Percentiles rank a stretch among this genome's conserved stretches.
These are phyloP conservation scores for Pulveroboletus sp. DNA, from an alignment of 768 basidiomycete species.

Conservation along the genomic window DNA sequence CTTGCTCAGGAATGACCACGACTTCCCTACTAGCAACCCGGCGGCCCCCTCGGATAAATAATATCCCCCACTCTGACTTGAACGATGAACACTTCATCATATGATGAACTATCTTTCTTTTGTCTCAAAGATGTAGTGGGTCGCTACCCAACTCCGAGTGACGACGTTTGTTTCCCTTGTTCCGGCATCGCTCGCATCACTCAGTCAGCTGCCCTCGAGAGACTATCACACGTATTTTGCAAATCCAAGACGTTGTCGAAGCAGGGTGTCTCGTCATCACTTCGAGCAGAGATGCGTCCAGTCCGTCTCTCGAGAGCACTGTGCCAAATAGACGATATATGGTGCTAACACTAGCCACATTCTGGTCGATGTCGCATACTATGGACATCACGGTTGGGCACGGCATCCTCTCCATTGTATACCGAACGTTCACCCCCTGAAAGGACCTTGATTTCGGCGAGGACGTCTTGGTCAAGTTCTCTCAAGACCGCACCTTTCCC, in stretches of 20 bases:
- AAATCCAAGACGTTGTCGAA: background rate
- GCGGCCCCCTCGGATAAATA: too few relatives aligned
- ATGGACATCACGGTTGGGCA: conserved; percentile 6
- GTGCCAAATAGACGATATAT: conserved; percentile 8
- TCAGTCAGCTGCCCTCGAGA: conserved; percentile 3
- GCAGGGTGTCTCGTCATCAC: background rate
- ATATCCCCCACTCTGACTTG: background rate
- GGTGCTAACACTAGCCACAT: conserved; percentile 5
- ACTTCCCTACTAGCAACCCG: background rate
- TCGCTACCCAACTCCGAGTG: background rate
- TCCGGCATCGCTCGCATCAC: conserved; percentile 12
- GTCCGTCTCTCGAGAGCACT: conserved; percentile 4
- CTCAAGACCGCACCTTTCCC: conserved; percentile 6
- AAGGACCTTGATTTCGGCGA: conserved; percentile 9
- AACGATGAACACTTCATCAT: background rate
- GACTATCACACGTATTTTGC: conserved; percentile 1
- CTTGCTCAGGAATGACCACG: background rate
- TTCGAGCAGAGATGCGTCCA: conserved; percentile 10
- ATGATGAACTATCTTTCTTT: background rate
- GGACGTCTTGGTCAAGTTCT: conserved; percentile 2
- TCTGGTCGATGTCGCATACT: conserved; percentile 6
- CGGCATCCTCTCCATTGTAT: background rate
- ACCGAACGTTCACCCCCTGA: background rate
- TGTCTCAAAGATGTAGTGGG: conserved; percentile 13
- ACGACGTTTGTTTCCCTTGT: background rate